A percentile compares a stretch with the other conserved stretches of the same genome.
These are phyloP conservation scores for Emydomyces testavorans DNA, from an alignment of 2,329 filamentous ascomycete species.

Conservation along the genomic window DNA sequence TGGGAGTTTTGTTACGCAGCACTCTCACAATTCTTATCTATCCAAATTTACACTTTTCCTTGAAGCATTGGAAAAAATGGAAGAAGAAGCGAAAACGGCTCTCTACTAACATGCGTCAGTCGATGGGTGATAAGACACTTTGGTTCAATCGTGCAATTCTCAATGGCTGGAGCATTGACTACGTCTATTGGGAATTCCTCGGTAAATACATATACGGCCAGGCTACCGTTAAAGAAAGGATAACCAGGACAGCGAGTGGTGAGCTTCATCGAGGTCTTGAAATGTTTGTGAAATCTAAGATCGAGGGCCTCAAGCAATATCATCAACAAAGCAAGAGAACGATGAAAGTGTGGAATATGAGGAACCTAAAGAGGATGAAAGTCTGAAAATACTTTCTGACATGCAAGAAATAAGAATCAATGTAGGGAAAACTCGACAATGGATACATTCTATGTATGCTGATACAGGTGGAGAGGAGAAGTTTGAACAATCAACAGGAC, in stretches of 20 bases:
- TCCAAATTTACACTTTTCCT: conserved; percentile 4
- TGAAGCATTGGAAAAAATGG: background rate
- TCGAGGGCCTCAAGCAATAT: background rate
- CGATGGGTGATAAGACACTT: conserved; percentile 1
- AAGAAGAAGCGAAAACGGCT: background rate
- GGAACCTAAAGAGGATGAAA: background rate
- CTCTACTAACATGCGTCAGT: conserved; percentile 3
- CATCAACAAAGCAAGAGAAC: background rate
- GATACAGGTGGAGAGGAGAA: no score
- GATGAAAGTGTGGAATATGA: background rate
- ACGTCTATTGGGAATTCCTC: conserved; percentile 2
- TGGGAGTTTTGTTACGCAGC: conserved; percentile 23
- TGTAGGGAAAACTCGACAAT: no score
- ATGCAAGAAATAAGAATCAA: no score
- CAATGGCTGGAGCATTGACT: background rate
- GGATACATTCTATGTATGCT: no score
- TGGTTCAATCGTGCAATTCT: conserved; percentile 9
- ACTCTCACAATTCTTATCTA: conserved; percentile 17
- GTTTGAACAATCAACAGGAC: no score
- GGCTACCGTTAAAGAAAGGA: background rate
- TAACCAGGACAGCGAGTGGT: background rate
- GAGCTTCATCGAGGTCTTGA: background rate
- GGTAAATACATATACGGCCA: background rate
- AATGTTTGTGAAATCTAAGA: background rate
- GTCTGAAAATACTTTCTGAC: no score